phyloP scores from a whole-genome alignment of 345 rosid genomes.

The Eucalyptus sideroxylon region DNA sequence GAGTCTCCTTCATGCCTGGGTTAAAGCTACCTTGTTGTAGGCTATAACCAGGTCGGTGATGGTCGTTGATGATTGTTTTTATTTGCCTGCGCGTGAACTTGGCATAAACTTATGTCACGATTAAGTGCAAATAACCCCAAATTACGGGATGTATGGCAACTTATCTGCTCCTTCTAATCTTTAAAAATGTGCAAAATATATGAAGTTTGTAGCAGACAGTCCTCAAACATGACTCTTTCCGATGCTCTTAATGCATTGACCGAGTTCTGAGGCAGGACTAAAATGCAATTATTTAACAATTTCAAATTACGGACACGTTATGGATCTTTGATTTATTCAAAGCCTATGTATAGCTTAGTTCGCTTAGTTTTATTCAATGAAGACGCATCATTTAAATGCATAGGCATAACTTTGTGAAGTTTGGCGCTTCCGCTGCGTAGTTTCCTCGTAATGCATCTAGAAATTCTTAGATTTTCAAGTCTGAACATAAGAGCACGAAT shows the following conservation, averaged over 20 bases:
- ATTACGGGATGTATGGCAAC: not conserved
- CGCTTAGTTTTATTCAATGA: not conserved
- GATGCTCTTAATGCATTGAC: not conserved
- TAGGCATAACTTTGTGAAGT: not conserved
- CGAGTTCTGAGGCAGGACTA: not conserved
- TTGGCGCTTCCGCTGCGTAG: not conserved
- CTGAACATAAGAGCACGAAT: not conserved
- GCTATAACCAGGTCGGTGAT: not conserved
- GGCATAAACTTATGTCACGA: not conserved
- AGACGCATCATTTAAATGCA: not conserved
- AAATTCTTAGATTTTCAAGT: too few species aligned
- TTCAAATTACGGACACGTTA: not conserved
- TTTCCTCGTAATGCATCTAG: not conserved
- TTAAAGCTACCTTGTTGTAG: not conserved
- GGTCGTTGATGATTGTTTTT: not conserved
- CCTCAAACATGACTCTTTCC: not conserved
- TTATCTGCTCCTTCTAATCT: not conserved
- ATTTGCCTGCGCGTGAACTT: not conserved
- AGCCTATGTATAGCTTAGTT: not conserved
- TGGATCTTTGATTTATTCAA: not conserved
- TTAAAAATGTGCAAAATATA: too few species aligned
- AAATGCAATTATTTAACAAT: not conserved
- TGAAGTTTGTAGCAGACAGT: not conserved
- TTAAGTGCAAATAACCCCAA: not conserved
- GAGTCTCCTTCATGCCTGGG: not conserved